A percentile compares a stretch with the other conserved stretches of the same genome.
These are phyloP conservation scores for Echium plantagineum DNA, from an alignment of 257 asterid genomes.

Conservation along the genomic window DNA sequence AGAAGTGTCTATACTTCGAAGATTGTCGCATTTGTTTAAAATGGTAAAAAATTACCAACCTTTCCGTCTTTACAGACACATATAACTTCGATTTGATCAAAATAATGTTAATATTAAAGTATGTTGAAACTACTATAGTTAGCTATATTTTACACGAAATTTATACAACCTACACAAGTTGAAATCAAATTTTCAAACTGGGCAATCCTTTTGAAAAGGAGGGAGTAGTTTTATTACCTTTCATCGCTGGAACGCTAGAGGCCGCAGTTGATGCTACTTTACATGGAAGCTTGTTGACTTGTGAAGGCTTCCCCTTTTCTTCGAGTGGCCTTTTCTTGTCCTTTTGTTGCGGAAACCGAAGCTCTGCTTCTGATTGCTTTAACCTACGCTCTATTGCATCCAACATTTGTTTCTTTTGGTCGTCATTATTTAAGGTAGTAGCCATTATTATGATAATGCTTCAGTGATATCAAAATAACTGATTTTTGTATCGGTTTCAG, in stretches of 20 bases:
- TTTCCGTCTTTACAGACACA: too few species aligned
- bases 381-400: constrained; percentile 76
- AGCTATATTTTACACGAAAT: too few species aligned
- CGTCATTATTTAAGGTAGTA: constrained; percentile 24
- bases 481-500: too few species aligned
- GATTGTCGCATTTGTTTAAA: too few species aligned
- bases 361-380: constrained; percentile 62
- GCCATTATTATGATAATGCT: constrained; percentile 1
- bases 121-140: too few species aligned
- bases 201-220: not conserved
- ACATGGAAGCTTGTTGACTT: constrained; percentile 14
- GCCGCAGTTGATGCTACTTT: constrained; percentile 12
- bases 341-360: constrained; percentile 32
- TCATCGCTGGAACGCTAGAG: constrained; percentile 22
- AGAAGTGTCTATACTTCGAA: too few species aligned
- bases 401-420: constrained; percentile 51
- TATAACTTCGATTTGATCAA: too few species aligned
- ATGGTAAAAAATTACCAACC: too few species aligned
- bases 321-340: constrained; percentile 34
- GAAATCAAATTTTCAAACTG: too few species aligned
- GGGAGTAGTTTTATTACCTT: constrained; percentile 27
- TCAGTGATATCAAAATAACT: too few species aligned
- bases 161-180: too few species aligned
- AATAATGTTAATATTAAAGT: too few species aligned
- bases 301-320: constrained; percentile 10